Evolutionary conservation across 179 eudicot species (phyloP).

Genomic region (Camellia oleifera): DNA sequence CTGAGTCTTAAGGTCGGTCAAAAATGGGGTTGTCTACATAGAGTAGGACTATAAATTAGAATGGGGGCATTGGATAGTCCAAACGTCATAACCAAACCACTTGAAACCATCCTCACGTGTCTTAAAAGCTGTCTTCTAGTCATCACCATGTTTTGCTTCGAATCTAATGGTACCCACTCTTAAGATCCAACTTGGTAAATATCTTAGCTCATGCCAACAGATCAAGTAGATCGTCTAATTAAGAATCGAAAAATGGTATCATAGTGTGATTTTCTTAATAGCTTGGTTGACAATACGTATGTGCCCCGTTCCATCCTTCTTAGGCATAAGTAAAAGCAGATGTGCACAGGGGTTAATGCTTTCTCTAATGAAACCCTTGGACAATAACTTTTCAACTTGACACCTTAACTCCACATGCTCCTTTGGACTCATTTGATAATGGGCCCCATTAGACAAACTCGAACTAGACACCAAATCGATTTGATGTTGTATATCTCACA

Average conservation of each 20-base stretch:
- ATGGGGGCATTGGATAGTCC: not conserved
- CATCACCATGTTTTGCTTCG: not conserved
- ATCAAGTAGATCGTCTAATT: not conserved
- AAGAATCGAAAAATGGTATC: not conserved
- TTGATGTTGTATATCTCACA: not conserved
- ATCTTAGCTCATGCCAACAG: not conserved
- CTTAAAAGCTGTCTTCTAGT: slow-evolving; percentile 4
- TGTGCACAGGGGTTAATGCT: not conserved
- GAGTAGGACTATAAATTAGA: not conserved
- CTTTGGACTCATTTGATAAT: not conserved
- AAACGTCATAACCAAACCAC: not conserved
- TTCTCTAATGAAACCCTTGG: not conserved
- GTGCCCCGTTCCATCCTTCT: not conserved
- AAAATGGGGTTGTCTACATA: no score
- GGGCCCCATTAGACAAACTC: not conserved
- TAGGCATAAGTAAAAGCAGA: not conserved
- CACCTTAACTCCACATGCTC: not conserved
- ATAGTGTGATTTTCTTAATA: not conserved
- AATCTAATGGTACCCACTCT: not conserved
- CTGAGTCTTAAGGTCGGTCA: no score
- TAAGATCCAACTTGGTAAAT: not conserved
- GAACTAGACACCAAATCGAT: not conserved
- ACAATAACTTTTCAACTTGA: not conserved
- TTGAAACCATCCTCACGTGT: not conserved
- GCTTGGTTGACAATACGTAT: not conserved